These are phyloP conservation scores for Bipolaris sorokiniana DNA, from an alignment of 2,329 filamentous ascomycete genomes.

Conservation along the genomic window DNA sequence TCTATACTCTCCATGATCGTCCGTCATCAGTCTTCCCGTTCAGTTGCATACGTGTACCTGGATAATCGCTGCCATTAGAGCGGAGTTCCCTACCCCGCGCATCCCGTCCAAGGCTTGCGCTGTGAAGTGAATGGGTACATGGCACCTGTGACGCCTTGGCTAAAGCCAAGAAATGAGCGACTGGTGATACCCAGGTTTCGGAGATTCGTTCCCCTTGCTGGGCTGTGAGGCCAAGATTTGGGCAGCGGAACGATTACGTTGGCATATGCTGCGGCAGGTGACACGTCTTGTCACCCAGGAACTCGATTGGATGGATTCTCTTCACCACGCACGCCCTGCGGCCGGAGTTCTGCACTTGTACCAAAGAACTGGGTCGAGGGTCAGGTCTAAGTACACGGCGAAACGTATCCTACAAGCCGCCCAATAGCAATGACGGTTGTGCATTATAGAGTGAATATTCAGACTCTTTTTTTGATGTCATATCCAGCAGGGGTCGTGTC, in stretches of 20 bases:
- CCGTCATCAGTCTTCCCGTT: not conserved
- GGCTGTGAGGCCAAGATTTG: not conserved
- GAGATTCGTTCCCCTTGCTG: not conserved
- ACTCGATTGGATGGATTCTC: not conserved
- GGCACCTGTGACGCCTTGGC: conserved; percentile 2
- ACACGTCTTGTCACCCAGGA: not conserved
- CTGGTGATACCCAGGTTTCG: not conserved
- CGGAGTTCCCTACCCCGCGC: not conserved
- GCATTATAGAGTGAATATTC: not conserved
- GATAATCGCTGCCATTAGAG: no score
- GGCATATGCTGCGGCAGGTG: not conserved
- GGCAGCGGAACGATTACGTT: not conserved
- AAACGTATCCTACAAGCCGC: not conserved
- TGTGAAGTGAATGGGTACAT: not conserved
- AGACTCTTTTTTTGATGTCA: conserved; percentile 1
- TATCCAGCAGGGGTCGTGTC: not conserved
- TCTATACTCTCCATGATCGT: not conserved
- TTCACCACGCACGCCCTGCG: not conserved
- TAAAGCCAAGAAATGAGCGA: not conserved
- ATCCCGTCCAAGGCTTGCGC: not conserved
- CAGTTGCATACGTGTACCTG: not conserved
- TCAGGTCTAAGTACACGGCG: not conserved
- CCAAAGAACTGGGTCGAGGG: not conserved
- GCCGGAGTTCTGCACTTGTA: not conserved
- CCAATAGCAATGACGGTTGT: not conserved